Percentiles rank a stretch among this genome's conserved stretches.
These are phyloP conservation scores for Boletus calvinii DNA, from an alignment of 1,284 basidiomycete genomes.

Conservation along the genomic window DNA sequence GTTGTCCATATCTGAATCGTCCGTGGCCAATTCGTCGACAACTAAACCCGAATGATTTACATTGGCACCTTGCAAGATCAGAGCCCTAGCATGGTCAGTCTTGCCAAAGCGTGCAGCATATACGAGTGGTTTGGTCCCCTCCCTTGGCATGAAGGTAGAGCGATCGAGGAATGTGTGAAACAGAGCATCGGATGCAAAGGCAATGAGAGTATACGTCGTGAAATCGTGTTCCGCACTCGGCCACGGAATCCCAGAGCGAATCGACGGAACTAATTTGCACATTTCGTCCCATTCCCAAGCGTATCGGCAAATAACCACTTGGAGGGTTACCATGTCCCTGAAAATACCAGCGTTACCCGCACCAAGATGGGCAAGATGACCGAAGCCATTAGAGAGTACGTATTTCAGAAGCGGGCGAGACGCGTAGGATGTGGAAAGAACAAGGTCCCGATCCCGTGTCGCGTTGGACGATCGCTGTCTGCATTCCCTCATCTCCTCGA, in stretches of 20 bases:
- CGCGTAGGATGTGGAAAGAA: neutral
- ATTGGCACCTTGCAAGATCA: neutral
- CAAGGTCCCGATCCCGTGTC: neutral
- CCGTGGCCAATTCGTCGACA: neutral
- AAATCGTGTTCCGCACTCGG: conserved; percentile 5
- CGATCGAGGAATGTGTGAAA: neutral
- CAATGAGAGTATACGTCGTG: conserved; percentile 5
- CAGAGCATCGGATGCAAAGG: conserved; percentile 2
- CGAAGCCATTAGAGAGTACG: conserved; percentile 9
- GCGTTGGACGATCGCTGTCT: neutral
- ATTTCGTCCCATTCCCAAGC: conserved; percentile 7
- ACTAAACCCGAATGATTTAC: neutral
- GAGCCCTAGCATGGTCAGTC: neutral
- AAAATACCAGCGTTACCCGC: neutral
- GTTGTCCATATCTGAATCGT: neutral
- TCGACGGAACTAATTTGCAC: neutral
- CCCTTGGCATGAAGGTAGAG: neutral
- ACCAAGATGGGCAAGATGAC: conserved; percentile 6
- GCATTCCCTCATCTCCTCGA: conserved; percentile 3
- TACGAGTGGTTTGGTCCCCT: conserved; percentile 8
- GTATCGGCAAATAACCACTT: neutral
- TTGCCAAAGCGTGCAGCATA: conserved; percentile 10
- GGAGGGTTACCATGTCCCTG: neutral
- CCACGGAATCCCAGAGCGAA: neutral
- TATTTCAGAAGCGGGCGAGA: conserved; percentile 7